Evolutionary conservation across 768 basidiomycete species (phyloP).

Genomic region (Russula ochroleuca): DNA sequence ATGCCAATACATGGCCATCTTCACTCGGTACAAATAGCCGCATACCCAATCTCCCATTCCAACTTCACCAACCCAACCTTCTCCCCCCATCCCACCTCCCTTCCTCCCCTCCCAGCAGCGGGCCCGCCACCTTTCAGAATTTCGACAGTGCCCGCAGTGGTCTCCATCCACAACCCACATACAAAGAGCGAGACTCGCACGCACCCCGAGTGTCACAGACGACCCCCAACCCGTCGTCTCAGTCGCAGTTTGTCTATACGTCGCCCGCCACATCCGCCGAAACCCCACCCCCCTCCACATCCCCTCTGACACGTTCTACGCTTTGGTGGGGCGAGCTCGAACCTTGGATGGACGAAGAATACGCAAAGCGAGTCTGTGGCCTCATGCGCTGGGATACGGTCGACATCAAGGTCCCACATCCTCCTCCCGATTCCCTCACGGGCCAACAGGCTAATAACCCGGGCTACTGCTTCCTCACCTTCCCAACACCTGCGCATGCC

Average conservation of each 20-base stretch:
- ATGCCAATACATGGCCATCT: conserved; percentile 33
- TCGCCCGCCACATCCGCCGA: conserved; percentile 31
- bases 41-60: conserved; percentile 17
- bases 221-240: conserved; percentile 27
- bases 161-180: conserved; percentile 30
- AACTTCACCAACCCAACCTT: conserved; percentile 43
- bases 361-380: conserved; percentile 80
- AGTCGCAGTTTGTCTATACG: conserved; percentile 31
- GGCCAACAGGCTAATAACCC: conserved; percentile 76
- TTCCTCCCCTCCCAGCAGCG: conserved; percentile 30
- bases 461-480: conserved; percentile 85
- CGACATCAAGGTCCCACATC: conserved; percentile 66
- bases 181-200: conserved; percentile 35
- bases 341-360: conserved; percentile 97
- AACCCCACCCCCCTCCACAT: conserved; percentile 31
- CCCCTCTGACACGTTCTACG: conserved; percentile 47
- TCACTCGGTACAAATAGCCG: conserved; percentile 36
- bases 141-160: conserved; percentile 20
- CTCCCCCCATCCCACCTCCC: conserved; percentile 35
- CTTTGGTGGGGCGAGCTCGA: conserved; percentile 88
- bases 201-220: conserved; percentile 21
- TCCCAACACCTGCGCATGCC: conserved; percentile 66
- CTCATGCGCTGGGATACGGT: conserved; percentile 85
- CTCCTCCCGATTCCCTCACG: conserved; percentile 50
- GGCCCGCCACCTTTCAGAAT: conserved; percentile 29